These are phyloP conservation scores for Malus domestica DNA, from an alignment of 306 rosid genomes.

Conservation along the genomic window DNA sequence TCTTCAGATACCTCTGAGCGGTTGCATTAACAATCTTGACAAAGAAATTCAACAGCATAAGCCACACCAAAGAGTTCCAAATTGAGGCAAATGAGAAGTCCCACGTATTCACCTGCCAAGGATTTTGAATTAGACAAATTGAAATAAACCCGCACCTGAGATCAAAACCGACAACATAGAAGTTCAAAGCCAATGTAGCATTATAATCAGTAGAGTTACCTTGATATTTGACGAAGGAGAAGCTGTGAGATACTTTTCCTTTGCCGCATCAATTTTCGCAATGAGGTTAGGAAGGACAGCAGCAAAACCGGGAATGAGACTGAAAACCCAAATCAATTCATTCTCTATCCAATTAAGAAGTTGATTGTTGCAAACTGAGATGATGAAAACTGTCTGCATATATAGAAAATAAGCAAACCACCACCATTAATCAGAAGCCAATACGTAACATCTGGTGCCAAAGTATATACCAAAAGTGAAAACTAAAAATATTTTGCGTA, in stretches of 20 bases:
- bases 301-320: slow-evolving; percentile 73
- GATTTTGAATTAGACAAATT: neutral
- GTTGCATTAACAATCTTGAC: slow-evolving; percentile 84
- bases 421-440: neutral
- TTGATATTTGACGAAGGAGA: slow-evolving; percentile 41
- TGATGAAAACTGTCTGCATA: slow-evolving; percentile 72
- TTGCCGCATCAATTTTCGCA: slow-evolving; percentile 56
- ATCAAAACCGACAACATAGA: neutral
- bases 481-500: neutral
- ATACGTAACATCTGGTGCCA: neutral
- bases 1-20: slow-evolving; percentile 71
- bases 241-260: slow-evolving; percentile 68
- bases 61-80: slow-evolving; percentile 94
- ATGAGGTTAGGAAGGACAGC: slow-evolving; percentile 48
- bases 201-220: slow-evolving; percentile 37
- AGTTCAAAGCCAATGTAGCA: neutral
- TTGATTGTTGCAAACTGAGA: slow-evolving; percentile 93
- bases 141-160: neutral
- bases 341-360: slow-evolving; percentile 94
- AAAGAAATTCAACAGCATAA: slow-evolving; percentile 88
- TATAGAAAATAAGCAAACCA: neutral
- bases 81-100: slow-evolving; percentile 70
- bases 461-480: neutral
- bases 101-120: slow-evolving; percentile 68
- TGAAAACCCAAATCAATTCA: slow-evolving; percentile 79